Conservation (phyloP, 345 rosid species). For the Melastoma malabathricum region DNA sequence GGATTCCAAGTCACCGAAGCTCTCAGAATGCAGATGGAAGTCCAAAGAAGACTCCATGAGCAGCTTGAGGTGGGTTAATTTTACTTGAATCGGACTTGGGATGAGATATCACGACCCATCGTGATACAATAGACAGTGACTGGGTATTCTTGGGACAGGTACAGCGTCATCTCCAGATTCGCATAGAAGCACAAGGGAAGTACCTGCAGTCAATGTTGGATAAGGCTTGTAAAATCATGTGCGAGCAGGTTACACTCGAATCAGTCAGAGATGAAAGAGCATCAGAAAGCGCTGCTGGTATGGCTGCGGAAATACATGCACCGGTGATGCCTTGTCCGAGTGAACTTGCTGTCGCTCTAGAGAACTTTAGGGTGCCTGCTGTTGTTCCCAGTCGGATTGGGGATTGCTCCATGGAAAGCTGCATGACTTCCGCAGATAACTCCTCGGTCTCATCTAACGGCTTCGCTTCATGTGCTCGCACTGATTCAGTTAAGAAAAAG, state of each 20-base stretch:
- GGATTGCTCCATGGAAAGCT: constrained; percentile 66
- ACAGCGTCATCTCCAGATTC: constrained; percentile 66
- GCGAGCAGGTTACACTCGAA: constrained; percentile 61
- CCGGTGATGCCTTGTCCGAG: constrained; percentile 33
- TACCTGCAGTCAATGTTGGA: constrained; percentile 80
- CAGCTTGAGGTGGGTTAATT: constrained; percentile 66
- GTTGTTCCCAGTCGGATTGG: constrained; percentile 25
- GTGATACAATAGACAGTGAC: neutral
- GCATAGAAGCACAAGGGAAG: constrained; percentile 83
- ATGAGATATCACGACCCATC: neutral
- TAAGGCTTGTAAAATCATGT: constrained; percentile 80
- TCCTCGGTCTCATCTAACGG: constrained; percentile 46
- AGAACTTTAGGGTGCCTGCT: constrained; percentile 26
- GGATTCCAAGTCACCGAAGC: constrained; percentile 89
- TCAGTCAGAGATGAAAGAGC: constrained; percentile 80
- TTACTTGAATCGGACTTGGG: neutral
- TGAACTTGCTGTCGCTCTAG: constrained; percentile 54
- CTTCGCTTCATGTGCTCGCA: constrained; percentile 26
- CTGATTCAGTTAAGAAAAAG: constrained; percentile 39
- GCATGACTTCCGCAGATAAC: constrained; percentile 53
- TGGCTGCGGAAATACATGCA: constrained; percentile 20
- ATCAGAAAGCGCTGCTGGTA: constrained; percentile 69
- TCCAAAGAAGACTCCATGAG: constrained; percentile 82
- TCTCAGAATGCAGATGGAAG: constrained; percentile 92
- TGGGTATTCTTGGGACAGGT: constrained; percentile 33